These are phyloP conservation scores for Cryptococcus wingfieldii DNA, from an alignment of 1,284 basidiomycete species.

Conservation along the genomic window DNA sequence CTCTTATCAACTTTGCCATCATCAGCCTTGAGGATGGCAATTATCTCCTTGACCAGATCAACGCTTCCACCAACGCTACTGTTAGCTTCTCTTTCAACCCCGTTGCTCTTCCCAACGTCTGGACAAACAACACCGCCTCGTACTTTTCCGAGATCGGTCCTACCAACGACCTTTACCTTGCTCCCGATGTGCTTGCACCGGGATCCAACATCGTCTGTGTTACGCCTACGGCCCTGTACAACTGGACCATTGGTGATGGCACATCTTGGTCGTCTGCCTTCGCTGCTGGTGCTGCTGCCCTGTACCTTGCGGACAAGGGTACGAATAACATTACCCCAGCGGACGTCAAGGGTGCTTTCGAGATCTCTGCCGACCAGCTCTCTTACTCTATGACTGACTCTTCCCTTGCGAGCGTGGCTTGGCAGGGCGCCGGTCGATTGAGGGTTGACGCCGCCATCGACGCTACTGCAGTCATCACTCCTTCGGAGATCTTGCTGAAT, in stretches of 20 bases:
- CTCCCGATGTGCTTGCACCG: conserved; percentile 59
- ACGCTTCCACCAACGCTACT: conserved; percentile 45
- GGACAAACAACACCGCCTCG: conserved; percentile 57
- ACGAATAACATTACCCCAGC: conserved; percentile 44
- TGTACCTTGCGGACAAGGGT: conserved; percentile 59
- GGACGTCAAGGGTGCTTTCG: conserved; percentile 55
- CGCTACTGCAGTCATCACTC: conserved; percentile 57
- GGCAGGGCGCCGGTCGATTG: conserved; percentile 64
- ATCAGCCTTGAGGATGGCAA: conserved; percentile 42
- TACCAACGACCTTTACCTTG: conserved; percentile 58
- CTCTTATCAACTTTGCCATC: conserved; percentile 29
- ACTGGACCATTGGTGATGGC: conserved; percentile 38
- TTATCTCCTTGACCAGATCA: conserved; percentile 51
- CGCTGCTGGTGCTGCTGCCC: conserved; percentile 61
- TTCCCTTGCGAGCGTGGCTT: conserved; percentile 58
- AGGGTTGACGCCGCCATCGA: conserved; percentile 62
- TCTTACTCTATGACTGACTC: conserved; percentile 54
- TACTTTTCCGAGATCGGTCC: conserved; percentile 60
- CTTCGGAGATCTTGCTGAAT: conserved; percentile 62
- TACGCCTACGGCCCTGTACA: conserved; percentile 23
- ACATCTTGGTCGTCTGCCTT: conserved; percentile 61
- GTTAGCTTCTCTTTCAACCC: conserved; percentile 55
- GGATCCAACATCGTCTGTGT: conserved; percentile 53
- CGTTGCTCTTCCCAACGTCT: conserved; percentile 50
- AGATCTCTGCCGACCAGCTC: conserved; percentile 58